Base-by-base conservation (phyloP, 2,329 filamentous ascomycete genomes). In the Macrophomina phaseolina region DNA sequence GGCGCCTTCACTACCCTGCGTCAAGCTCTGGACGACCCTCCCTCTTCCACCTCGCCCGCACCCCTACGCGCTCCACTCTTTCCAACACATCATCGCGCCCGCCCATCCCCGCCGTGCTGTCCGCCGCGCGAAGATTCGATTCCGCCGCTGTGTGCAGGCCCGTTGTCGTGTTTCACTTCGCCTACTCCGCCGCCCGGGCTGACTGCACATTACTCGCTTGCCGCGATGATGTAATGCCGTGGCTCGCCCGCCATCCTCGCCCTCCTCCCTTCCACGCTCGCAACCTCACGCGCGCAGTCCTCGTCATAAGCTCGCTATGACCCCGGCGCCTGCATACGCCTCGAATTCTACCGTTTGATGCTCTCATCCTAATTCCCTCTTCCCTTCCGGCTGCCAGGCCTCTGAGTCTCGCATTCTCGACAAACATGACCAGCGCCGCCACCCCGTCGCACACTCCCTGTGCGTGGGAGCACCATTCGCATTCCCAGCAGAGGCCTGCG, bases 401-500 rank as follows among this genome's bases (percentile, higher is more conserved):
- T 52, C 49, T 34, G 18, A 14, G 28, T 46, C 40, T 58, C 55
- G 56, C 58, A 51, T 62, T 38, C 58, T 62, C 58, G n/a, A 49
- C 23, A 30, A 51, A 9, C 32, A 62, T 62, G 58, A 62, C 58
- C 65, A 62, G 49, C 48, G 58, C 65, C 56, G 53, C 61, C 51
- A 64, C 61, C 51, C 61, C 65, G 65, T 52, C 52, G 60, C 60
- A 67, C 66, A 55, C 56, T 51, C 58, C 60, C 51, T 40, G 56
- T 63, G 46, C 56, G 32, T 67, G 49, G 45, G 58, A 67, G 16
- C 66, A 64, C 58, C 65, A 55, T 42, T 48, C 65, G 49, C 65
- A 67, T 56, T 60, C 65, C 65, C 66, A 55, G 62, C 70, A 70
- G 28, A 67, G 72, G 67, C 73, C 74, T 45, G 73, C 76, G 30